Percentiles rank a stretch among this genome's conserved stretches.
Evolutionary conservation across 2,329 filamentous ascomycete genomes (phyloP).

Genomic region (Cladobotryum protrusum): DNA sequence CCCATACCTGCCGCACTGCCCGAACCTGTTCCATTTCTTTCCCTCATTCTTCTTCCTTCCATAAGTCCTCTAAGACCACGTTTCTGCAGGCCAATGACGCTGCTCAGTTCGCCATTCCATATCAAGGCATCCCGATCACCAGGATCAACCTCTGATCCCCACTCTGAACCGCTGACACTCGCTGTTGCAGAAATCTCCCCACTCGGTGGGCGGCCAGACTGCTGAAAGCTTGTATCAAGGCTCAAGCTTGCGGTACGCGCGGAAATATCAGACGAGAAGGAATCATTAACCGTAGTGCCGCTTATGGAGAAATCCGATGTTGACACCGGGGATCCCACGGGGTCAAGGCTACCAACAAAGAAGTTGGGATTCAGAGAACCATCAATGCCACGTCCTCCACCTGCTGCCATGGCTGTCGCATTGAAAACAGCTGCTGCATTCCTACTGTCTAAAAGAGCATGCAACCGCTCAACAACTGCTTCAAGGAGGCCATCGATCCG

Average conservation of each 20-base stretch:
- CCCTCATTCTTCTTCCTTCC: conserved; percentile 83
- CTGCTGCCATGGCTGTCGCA: conserved; percentile 94
- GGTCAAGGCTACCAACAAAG: conserved; percentile 46
- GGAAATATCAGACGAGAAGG: conserved; percentile 25
- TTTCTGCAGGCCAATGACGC: conserved; percentile 93
- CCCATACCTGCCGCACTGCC: conserved; percentile 15
- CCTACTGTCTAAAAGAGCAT: conserved; percentile 80
- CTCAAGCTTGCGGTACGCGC: conserved; percentile 35
- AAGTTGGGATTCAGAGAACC: conserved; percentile 59
- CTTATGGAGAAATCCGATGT: conserved; percentile 30
- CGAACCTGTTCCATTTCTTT: conserved; percentile 51
- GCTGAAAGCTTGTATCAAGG: conserved; percentile 38
- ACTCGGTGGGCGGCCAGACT: conserved; percentile 33
- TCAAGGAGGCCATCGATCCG: conserved; percentile 88
- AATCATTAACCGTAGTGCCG: conserved; percentile 24
- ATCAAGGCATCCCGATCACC: conserved; percentile 46
- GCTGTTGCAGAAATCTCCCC: conserved; percentile 45
- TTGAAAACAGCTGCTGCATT: conserved; percentile 98
- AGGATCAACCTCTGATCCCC: conserved; percentile 49
- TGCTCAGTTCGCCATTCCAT: conserved; percentile 77
- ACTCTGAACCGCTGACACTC: conserved; percentile 49
- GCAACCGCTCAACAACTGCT: conserved; percentile 84
- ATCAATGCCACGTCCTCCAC: conserved; percentile 78
- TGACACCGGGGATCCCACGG: conserved; percentile 28
- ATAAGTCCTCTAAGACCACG: conserved; percentile 84